Conservation (phyloP, 208 protist genomes). For the Leishmania major region DNA sequence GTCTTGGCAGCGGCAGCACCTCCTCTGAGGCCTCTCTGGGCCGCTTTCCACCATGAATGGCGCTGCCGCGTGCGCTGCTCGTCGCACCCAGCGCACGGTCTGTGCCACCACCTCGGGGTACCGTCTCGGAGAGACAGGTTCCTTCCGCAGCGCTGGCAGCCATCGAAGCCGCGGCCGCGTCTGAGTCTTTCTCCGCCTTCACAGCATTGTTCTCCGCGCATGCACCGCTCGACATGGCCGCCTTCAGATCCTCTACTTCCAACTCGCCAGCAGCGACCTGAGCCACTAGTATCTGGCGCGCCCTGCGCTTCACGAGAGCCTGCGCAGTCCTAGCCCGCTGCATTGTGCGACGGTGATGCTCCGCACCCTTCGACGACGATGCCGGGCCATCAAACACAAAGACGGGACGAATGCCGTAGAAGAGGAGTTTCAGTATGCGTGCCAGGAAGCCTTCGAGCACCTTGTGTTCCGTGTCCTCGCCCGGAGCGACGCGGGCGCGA, state of each 20-base stretch:
- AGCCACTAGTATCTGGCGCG: constrained; percentile 70
- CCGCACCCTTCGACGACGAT: constrained; percentile 54
- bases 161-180: neutral
- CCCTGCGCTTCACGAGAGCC: constrained; percentile 48
- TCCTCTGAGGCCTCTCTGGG: neutral
- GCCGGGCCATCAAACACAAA: constrained; percentile 90
- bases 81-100: constrained; percentile 1
- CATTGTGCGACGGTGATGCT: constrained; percentile 55
- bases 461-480: constrained; percentile 55
- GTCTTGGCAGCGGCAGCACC: neutral
- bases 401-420: constrained; percentile 85
- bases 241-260: constrained; percentile 33
- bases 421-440: constrained; percentile 88
- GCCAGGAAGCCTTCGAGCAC: constrained; percentile 81
- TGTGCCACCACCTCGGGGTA: neutral
- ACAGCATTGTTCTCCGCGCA: neutral
- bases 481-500: constrained; percentile 39
- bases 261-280: constrained; percentile 67
- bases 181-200: neutral
- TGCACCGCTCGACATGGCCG: neutral
- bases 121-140: neutral
- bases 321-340: constrained; percentile 38
- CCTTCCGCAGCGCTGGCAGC: neutral
- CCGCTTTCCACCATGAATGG: neutral
- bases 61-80: neutral